phyloP scores from a whole-genome alignment of 441 rosid genomes.

The Omphalea diandra region DNA sequence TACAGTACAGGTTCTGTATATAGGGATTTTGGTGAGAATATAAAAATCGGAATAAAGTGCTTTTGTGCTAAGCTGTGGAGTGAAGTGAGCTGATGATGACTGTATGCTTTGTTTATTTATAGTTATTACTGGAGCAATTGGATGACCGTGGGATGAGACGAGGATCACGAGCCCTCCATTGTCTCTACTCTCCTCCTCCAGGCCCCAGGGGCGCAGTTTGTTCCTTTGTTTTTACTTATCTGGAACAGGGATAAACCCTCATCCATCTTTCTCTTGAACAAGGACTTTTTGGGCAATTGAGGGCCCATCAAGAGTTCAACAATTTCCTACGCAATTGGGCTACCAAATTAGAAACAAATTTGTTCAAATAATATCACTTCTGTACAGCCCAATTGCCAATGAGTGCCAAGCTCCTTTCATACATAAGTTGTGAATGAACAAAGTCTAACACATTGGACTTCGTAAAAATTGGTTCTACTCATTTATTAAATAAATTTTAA shows the following conservation, averaged over 20 bases:
- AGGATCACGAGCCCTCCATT: conserved; percentile 10
- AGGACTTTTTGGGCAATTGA: not conserved
- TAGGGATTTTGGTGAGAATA: not conserved
- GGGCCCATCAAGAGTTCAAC: no score
- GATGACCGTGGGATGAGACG: not conserved
- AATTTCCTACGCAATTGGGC: no score
- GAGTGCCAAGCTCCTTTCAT: no score
- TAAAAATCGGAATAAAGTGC: not conserved
- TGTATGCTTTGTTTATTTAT: not conserved
- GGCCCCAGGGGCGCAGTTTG: not conserved
- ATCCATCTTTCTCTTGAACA: not conserved
- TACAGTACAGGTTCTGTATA: not conserved
- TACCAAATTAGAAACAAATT: no score
- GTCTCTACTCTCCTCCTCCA: not conserved
- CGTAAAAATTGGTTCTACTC: no score
- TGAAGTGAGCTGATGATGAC: conserved; percentile 4
- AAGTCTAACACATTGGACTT: no score
- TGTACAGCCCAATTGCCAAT: no score
- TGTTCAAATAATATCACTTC: no score
- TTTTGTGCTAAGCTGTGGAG: conserved; percentile 6
- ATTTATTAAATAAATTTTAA: no score
- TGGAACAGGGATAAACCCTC: not conserved
- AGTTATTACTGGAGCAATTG: not conserved
- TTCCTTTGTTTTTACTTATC: not conserved
- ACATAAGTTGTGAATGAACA: no score